Evolutionary conservation across 208 protist species (phyloP), one percentile per base, ranked within the genome.

Genomic region (Leishmania gerbilli): DNA sequence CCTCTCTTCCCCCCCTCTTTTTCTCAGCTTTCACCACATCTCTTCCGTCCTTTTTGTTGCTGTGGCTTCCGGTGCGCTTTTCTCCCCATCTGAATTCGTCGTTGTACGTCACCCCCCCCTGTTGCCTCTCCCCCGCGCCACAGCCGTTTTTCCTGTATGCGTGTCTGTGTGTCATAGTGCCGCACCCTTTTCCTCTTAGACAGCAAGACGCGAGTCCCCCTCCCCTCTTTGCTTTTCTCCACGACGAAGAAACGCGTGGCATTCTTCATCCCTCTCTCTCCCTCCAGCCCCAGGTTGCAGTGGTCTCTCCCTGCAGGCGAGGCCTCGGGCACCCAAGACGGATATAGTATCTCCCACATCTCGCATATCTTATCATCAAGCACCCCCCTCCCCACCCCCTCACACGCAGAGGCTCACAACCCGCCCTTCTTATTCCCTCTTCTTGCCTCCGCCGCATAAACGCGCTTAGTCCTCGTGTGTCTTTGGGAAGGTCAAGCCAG

Each of bases 361-460:
- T 11, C 49, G 19, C 1, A 62, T 21, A 76, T 9, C 17, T 31
- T 19, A 49, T n/a, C 2, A 49, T 74, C 45, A 42, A 11, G 45
- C n/a, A 40, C n/a, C 42, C 31, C 34, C 45, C 15, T 47, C 13
- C 19, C 6, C 6, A 27, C n/a, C 42, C 15, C 40, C 71, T 3
- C 49, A 45, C 49, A 40, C 49, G 51, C 71, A 76, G 49, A 40
- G 11, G 47, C 74, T 47, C 74, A 31, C 74, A 51, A 13, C 71
- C 42, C 34, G 17, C 31, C 17, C 51, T 51, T 62, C 51, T 42
- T 76, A 7, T 27, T 15, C 42, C 51, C 45, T 84, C 37, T 67
- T 45, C 40, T 81, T 65, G 4, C 64, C 40, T 58, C 62, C 65
- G 9, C 31, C 1, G 27, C 71, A 64, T 45, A 83, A 79, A 15